Evolutionary conservation across 148 eudicot genomes (phyloP), one percentile per base, ranked within the genome.

Genomic region (Polygonum maritimum): DNA sequence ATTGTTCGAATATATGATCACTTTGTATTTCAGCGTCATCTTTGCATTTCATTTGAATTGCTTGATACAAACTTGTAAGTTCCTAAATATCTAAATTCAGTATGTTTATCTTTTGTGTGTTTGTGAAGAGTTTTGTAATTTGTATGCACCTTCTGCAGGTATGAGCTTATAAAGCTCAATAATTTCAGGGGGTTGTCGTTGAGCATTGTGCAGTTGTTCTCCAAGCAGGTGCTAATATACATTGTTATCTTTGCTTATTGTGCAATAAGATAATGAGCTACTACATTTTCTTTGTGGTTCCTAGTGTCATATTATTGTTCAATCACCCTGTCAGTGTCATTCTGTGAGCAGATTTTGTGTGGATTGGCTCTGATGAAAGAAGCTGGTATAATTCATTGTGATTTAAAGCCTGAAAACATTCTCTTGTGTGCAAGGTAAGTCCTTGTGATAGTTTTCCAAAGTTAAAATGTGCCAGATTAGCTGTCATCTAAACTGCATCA

Each of bases 381-480:
- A 80, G 97, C 97, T 82, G 92, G 91, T 73, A 91, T 95, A 73
- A 89, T 95, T 75, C 97, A 95, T 77, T 95, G 98, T 86, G 98
- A 95, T 86, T 83, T 95, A 71, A 95, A 95, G 81, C 98, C 97
- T 44, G 98, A 95, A 81, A 95, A 95, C 82, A 95, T 95, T 85
- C 97, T 95, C 77, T 76, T 95, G 80, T 87, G 92, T 82, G 84
- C 96, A 69, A 95, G 97, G 98, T 89, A 67, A 83, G 89, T 78
- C 76, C 78, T 82, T 36, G 48, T 70, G 55, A 71, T 36, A 38
- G 41, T 26, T 49, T 41, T 22, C 22, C 47, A 73, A 39, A 60
- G 31, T 38, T 38, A 74, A 63, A 49, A 26, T 12, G 74, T 58
- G 60, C 67, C 69, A 65, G 54, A 49, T 33, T 38, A 77, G 11